phyloP scores from a whole-genome alignment of 2,329 filamentous ascomycete species.

The Aspergillus hiratsukae region DNA sequence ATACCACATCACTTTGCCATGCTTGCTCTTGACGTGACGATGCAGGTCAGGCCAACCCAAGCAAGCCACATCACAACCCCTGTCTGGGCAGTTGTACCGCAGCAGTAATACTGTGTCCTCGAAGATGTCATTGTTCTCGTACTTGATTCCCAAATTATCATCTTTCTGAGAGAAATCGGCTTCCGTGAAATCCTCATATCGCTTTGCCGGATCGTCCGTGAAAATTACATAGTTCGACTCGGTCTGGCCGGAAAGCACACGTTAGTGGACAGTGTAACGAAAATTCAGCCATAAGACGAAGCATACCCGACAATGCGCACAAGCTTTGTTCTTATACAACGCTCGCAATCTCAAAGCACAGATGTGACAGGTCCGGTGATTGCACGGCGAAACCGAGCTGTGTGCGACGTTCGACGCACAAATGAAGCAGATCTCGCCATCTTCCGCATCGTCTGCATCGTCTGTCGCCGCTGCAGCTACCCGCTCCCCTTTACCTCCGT shows the following conservation, averaged over 20 bases:
- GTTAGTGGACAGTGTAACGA: slow-evolving; percentile 6
- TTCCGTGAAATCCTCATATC: slow-evolving; percentile 75
- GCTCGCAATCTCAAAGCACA: slow-evolving; percentile 87
- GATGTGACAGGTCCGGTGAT: slow-evolving; percentile 95
- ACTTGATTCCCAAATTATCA: slow-evolving; percentile 84
- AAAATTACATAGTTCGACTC: slow-evolving; percentile 72
- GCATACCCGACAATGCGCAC: slow-evolving; percentile 85
- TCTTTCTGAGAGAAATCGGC: slow-evolving; percentile 73
- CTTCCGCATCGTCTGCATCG: slow-evolving; percentile 58
- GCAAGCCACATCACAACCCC: slow-evolving; percentile 78
- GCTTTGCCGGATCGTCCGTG: slow-evolving; percentile 76
- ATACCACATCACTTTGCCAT: slow-evolving; percentile 80
- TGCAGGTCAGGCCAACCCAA: slow-evolving; percentile 74
- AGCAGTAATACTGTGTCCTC: slow-evolving; percentile 85
- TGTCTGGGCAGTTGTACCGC: slow-evolving; percentile 90
- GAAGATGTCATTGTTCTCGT: slow-evolving; percentile 81
- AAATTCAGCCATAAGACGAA: not conserved
- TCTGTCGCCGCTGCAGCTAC: slow-evolving; percentile 25
- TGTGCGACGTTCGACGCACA: slow-evolving; percentile 88
- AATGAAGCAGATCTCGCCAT: slow-evolving; percentile 91
- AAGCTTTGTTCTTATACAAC: slow-evolving; percentile 92
- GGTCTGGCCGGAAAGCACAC: slow-evolving; percentile 25
- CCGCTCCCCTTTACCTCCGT: slow-evolving; percentile 27
- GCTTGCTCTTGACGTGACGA: slow-evolving; percentile 73
- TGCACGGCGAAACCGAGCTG: slow-evolving; percentile 85